Base-by-base conservation (phyloP, 148 eudicot species). In the Simmondsia chinensis region DNA sequence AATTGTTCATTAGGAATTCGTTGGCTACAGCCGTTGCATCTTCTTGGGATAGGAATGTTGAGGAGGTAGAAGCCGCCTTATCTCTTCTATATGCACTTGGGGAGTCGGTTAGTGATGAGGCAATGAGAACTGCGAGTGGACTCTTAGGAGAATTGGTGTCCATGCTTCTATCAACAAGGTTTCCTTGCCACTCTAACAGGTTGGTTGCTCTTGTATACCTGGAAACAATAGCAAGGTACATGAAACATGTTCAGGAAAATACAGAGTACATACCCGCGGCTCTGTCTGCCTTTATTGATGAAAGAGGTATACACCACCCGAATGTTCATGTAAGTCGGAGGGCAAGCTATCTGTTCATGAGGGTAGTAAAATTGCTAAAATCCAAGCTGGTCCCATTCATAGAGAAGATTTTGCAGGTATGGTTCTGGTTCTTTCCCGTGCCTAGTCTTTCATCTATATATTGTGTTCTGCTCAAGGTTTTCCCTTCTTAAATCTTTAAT, bases 271-370 rank as follows among this genome's bases (percentile, higher is more conserved):
- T 91, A 68, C 95, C 79, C 29, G 40, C 67, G 59, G 89, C 73
- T 57, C 50, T 91, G 49, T 43, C 77, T 39, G 81, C 86, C 25
- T 91, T 86, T 68, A 86, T 86, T 13, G 95, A 91, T 48, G 99
- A 85, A 64, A 72, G 99, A 60, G 99, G 99, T 30, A 79, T 91
- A 54, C 94, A 73, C 61, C 99, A 91, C 66, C 77, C 88, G 29
- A 86, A 86, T 71, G 50, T 70, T 14, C 79, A 77, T 57, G 94
- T 86, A 32, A 76, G 99, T 50, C 66, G 83, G 69, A 74, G 94
- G 69, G 94, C 99, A 23, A 86, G 99, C 60, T 85, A 91, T 73
- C 86, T 85, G 52, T 91, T 91, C 68, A 74, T 79, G 95, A 91
- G 79, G 66, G 81, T 77, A 39, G 95, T 91, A 54, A 91, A 73